Evolutionary conservation across 2,329 filamentous ascomycete species (phyloP).

Genomic region (Fusarium nanum): DNA sequence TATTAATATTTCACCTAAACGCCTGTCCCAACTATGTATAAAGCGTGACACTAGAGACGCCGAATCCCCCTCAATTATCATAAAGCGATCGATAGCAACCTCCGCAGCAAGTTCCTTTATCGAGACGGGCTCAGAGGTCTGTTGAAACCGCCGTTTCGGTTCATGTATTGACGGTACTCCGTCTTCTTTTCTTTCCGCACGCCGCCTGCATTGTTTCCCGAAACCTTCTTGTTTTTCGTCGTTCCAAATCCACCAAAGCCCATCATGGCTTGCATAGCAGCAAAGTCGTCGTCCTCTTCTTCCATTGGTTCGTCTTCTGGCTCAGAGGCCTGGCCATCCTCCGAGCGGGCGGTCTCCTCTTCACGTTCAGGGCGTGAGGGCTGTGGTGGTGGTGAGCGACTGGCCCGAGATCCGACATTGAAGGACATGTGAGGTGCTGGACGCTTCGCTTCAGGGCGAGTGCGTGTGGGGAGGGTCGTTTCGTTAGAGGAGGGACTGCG

Average conservation of each 20-base stretch:
- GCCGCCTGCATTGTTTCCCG: constrained; percentile 85
- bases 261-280: constrained; percentile 86
- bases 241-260: constrained; percentile 87
- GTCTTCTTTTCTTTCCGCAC: constrained; percentile 94
- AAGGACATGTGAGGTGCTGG: constrained; percentile 50
- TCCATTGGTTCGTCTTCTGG: constrained; percentile 43
- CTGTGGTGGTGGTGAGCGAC: constrained; percentile 35
- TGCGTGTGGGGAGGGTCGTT: constrained; percentile 51
- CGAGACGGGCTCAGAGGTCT: constrained; percentile 73
- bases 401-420: constrained; percentile 49
- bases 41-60: neutral
- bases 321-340: constrained; percentile 22
- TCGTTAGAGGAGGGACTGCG: constrained; percentile 40
- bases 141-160: constrained; percentile 84
- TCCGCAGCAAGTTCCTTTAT: constrained; percentile 35
- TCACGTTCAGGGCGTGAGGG: constrained; percentile 13
- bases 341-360: constrained; percentile 35
- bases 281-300: constrained; percentile 72
- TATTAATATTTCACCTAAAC: neutral
- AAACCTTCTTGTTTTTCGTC: constrained; percentile 89
- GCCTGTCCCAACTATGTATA: neutral
- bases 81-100: constrained; percentile 1
- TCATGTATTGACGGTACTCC: constrained; percentile 98
- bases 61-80: constrained; percentile 2
- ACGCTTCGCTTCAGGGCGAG: constrained; percentile 43